These are phyloP conservation scores for Phytophthora tentaculata DNA, from an alignment of 352 stramenopile genomes.

Conservation along the genomic window DNA sequence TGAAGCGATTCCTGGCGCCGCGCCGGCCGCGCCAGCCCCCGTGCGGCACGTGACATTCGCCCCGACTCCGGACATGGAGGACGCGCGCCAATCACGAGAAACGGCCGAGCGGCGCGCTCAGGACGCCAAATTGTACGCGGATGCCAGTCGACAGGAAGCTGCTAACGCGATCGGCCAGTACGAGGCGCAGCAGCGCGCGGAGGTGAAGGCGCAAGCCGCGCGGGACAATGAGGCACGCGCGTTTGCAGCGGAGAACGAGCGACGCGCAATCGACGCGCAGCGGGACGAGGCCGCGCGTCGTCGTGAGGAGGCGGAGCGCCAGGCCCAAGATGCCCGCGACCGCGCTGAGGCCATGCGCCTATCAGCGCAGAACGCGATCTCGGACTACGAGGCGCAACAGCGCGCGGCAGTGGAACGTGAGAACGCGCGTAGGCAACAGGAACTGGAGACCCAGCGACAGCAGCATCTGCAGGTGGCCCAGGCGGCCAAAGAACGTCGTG, in stretches of 20 bases:
- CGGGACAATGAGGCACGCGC: conserved; percentile 40
- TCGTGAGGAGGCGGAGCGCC: conserved; percentile 64
- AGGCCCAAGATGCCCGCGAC: conserved; percentile 66
- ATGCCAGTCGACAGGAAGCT: conserved; percentile 51
- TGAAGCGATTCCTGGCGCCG: conserved; percentile 32
- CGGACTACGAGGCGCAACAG: conserved; percentile 73
- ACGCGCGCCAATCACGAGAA: conserved; percentile 47
- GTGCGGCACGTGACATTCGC: conserved; percentile 32
- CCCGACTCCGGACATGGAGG: conserved; percentile 21
- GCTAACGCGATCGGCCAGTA: conserved; percentile 49
- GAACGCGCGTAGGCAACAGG: conserved; percentile 61
- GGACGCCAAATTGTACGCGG: conserved; percentile 49
- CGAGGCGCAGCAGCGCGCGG: conserved; percentile 56
- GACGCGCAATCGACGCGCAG: conserved; percentile 56
- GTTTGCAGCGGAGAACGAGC: conserved; percentile 42
- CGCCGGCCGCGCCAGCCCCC: conserved; percentile 11
- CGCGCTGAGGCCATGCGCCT: conserved; percentile 65
- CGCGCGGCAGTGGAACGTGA: conserved; percentile 63
- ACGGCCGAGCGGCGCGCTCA: conserved; percentile 55
- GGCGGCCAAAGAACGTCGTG: conserved; percentile 52
- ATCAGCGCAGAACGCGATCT: conserved; percentile 66
- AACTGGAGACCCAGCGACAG: conserved; percentile 65
- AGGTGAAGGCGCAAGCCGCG: conserved; percentile 39
- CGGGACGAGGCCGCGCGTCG: conserved; percentile 52
- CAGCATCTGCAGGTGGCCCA: conserved; percentile 68